Evolutionary conservation across 192 early-diverging fungal genomes (phyloP).

Genomic region (Rhizophagus sp.): DNA sequence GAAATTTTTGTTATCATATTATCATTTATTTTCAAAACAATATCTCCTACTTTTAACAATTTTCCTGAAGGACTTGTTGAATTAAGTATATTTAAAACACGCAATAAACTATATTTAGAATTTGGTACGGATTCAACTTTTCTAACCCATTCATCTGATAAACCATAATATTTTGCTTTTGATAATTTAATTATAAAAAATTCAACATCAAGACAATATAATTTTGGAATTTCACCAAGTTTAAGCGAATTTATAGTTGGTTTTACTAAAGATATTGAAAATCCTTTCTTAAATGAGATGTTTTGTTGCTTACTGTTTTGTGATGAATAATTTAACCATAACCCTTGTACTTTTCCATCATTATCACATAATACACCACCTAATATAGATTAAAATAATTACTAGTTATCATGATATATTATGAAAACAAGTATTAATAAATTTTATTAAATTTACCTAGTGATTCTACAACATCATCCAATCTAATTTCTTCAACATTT

Average conservation of each 20-base stretch:
- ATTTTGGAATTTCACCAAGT: constrained; percentile 47
- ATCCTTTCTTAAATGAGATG: constrained; percentile 57
- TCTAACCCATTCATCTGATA: constrained; percentile 58
- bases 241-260: constrained; percentile 54
- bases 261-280: constrained; percentile 51
- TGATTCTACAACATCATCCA: constrained; percentile 64
- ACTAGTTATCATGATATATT: background rate
- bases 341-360: constrained; percentile 58
- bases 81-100: constrained; percentile 60
- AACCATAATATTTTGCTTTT: constrained; percentile 57
- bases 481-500: constrained; percentile 61
- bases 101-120: constrained; percentile 54
- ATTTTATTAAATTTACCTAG: constrained; percentile 39
- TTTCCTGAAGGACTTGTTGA: constrained; percentile 51
- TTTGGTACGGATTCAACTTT: constrained; percentile 52
- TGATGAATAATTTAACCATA: constrained; percentile 73
- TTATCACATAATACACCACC: constrained; percentile 63
- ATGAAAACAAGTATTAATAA: no score
- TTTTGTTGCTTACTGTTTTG: constrained; percentile 66
- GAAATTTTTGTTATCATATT: constrained; percentile 59
- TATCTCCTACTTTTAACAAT: constrained; percentile 64
- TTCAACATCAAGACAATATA: constrained; percentile 63
- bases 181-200: constrained; percentile 59
- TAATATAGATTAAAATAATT: background rate
- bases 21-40: constrained; percentile 69